These are phyloP conservation scores for Odonthalia washingtoniensis DNA, from an alignment of 31 red algal species.

Conservation along the genomic window DNA sequence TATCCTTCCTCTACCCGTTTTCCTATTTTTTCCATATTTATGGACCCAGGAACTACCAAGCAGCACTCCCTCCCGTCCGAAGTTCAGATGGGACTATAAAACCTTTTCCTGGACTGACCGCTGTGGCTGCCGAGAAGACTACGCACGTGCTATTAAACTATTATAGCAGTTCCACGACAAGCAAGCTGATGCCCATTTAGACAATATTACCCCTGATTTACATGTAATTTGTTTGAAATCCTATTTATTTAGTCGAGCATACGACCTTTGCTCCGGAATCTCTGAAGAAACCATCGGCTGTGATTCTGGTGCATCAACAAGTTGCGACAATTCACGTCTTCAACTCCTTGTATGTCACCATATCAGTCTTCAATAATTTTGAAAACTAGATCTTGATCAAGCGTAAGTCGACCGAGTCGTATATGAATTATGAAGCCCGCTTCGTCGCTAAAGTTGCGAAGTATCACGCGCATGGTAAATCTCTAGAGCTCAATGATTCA, in stretches of 20 bases:
- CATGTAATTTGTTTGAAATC: not conserved
- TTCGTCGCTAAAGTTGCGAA: not conserved
- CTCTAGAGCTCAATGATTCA: not conserved
- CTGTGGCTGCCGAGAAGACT: not conserved
- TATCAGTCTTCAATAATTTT: not conserved
- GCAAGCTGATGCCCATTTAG: not conserved
- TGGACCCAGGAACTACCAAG: not conserved
- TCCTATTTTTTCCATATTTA: too few species aligned
- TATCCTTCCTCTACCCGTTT: too few species aligned
- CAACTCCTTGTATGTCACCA: not conserved
- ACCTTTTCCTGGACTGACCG: not conserved
- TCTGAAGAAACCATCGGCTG: not conserved
- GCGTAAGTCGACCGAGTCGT: too few species aligned
- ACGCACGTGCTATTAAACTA: not conserved
- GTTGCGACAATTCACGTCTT: not conserved
- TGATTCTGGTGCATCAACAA: not conserved
- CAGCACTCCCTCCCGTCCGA: not conserved
- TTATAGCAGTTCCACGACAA: not conserved
- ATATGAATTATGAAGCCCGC: slow-evolving; percentile 4
- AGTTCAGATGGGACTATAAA: not conserved
- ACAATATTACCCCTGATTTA: not conserved
- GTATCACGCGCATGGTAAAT: not conserved
- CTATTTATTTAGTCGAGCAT: too few species aligned
- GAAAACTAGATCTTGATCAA: not conserved
- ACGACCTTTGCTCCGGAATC: not conserved